Conservation (phyloP, 176 grass and related monocot species). For the Bothriochloa decipiens region DNA sequence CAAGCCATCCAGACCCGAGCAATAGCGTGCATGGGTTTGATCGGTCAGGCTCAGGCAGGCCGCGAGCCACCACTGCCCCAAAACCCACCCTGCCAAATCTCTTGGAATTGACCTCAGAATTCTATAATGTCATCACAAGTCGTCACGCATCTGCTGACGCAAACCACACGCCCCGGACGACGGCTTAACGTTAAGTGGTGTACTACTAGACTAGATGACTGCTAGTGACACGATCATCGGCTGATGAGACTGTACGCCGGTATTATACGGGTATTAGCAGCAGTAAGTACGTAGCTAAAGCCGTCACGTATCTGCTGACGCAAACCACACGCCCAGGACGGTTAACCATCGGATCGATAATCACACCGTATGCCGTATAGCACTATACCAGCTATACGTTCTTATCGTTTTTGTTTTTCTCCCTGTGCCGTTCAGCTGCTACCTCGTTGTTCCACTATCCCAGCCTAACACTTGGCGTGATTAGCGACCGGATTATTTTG, state of each 20-base stretch:
- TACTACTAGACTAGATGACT: no score
- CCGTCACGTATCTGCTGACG: neutral
- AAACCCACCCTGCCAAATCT: constrained; percentile 19
- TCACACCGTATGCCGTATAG: neutral
- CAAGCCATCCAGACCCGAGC: neutral
- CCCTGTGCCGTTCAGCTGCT: neutral
- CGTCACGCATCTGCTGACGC: neutral
- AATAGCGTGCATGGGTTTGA: neutral
- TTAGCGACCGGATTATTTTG: constrained; percentile 1
- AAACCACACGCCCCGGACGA: neutral
- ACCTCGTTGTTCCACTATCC: neutral
- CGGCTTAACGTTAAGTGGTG: neutral
- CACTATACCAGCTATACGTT: neutral
- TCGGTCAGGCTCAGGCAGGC: neutral
- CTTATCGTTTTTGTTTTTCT: neutral
- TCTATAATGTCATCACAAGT: no score
- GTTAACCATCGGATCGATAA: neutral
- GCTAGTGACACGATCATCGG: neutral
- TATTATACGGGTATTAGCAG: neutral
- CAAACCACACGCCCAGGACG: neutral
- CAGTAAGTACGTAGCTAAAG: neutral
- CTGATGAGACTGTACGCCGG: neutral
- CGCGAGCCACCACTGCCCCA: neutral
- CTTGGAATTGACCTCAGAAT: constrained; percentile 6
- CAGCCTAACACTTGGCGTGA: constrained; percentile 25